Conservation (phyloP, 179 eudicot genomes). For the Monotropa hypopitys region DNA sequence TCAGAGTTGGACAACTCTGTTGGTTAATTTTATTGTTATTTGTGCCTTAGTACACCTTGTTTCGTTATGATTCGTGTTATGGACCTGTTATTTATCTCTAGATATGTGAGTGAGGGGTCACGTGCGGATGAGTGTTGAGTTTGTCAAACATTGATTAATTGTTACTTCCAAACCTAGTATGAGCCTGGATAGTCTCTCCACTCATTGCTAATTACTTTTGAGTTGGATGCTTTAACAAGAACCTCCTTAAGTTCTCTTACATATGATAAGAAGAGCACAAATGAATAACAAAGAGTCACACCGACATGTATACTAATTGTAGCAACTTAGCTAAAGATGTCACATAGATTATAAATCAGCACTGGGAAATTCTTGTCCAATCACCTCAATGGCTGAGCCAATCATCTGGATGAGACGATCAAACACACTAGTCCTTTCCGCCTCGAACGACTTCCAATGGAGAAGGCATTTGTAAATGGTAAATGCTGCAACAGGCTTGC, state of each 20-base stretch:
- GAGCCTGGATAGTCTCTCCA: too few species aligned
- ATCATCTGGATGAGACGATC: constrained; percentile 73
- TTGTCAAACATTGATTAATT: too few species aligned
- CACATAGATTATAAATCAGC: constrained; percentile 26
- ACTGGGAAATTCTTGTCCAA: constrained; percentile 16
- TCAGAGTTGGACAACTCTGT: too few species aligned
- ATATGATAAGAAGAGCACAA: background rate
- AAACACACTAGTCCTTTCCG: constrained; percentile 76
- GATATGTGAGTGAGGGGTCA: too few species aligned
- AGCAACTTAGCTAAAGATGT: background rate
- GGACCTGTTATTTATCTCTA: too few species aligned
- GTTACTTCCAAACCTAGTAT: too few species aligned
- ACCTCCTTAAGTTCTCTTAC: background rate
- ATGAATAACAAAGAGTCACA: background rate
- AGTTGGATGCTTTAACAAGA: too few species aligned
- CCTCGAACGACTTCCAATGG: constrained; percentile 91
- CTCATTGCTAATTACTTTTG: too few species aligned
- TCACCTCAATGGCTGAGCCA: constrained; percentile 83
- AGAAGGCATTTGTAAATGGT: constrained; percentile 84
- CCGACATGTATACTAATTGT: background rate
- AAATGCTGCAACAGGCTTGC: constrained; percentile 78
- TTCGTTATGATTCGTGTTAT: too few species aligned
- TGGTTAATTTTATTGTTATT: too few species aligned
- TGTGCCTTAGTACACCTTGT: too few species aligned
- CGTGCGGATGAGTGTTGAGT: too few species aligned